phyloP scores from a whole-genome alignment of 2,329 filamentous ascomycete species.

The Pyrenochaeta sp. region DNA sequence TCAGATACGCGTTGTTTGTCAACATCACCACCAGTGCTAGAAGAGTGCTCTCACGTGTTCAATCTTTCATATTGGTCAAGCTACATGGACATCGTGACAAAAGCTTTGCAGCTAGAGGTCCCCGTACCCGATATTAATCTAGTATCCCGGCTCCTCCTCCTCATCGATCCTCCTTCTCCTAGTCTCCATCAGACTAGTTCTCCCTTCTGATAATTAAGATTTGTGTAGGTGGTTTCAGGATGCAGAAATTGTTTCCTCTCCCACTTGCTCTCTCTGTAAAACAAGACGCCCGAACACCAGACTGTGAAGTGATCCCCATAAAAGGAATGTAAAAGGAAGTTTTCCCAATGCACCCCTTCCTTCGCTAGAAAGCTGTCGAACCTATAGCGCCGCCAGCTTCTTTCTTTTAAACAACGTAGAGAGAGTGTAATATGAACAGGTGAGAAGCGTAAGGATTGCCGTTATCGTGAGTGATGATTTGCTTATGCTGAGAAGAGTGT shows the following conservation, averaged over 20 bases:
- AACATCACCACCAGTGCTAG: conserved; percentile 2
- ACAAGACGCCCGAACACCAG: conserved; percentile 19
- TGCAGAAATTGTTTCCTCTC: conserved; percentile 4
- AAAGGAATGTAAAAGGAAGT: conserved; percentile 17
- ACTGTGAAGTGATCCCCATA: conserved; percentile 4
- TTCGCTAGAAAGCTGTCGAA: conserved; percentile 17
- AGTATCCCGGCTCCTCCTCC: conserved; percentile 7
- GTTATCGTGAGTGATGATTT: conserved; percentile 21
- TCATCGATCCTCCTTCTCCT: not conserved
- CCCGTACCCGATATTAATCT: conserved; percentile 13
- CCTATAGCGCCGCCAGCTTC: conserved; percentile 19
- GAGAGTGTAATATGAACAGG: conserved; percentile 30
- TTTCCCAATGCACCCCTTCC: conserved; percentile 9
- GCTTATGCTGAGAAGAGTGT: not conserved
- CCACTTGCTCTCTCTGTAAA: conserved; percentile 1
- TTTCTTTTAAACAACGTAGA: conserved; percentile 23
- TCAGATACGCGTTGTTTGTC: not conserved
- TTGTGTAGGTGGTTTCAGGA: conserved; percentile 6
- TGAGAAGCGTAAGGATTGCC: conserved; percentile 30
- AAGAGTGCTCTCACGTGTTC: not conserved
- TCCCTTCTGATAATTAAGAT: conserved; percentile 19
- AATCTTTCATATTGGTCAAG: conserved; percentile 12
- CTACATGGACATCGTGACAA: conserved; percentile 19
- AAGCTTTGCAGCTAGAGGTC: not conserved
- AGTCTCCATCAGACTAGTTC: not conserved